These are phyloP conservation scores for Kazachstania bromeliacearum DNA, from an alignment of 805 yeast species.

Conservation along the genomic window DNA sequence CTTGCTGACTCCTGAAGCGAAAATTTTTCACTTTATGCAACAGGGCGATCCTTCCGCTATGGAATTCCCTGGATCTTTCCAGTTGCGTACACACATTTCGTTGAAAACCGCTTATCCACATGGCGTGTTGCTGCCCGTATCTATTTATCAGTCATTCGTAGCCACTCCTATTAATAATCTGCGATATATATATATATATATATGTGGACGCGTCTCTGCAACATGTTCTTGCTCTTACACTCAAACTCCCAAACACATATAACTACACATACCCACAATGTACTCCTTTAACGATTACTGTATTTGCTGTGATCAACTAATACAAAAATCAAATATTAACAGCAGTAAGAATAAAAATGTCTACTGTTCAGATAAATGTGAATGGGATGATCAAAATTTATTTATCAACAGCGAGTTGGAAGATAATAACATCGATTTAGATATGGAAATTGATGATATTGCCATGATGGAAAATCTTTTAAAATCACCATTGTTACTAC, in stretches of 20 bases:
- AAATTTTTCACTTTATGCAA: no score
- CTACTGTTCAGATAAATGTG: constrained; percentile 4
- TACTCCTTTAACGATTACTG: constrained; percentile 5
- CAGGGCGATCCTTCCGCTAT: no score
- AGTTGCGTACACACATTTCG: no score
- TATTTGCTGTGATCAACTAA: constrained; percentile 5
- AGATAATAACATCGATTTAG: not conserved
- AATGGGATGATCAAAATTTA: constrained; percentile 1
- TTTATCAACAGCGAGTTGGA: not conserved
- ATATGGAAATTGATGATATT: not conserved
- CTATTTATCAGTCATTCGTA: no score
- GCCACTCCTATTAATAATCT: no score
- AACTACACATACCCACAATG: not conserved
- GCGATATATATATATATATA: no score
- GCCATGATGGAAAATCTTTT: constrained; percentile 1
- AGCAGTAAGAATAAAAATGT: not conserved
- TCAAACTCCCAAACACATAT: no score
- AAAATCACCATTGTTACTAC: constrained; percentile 1
- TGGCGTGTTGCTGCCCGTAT: no score
- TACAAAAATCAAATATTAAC: not conserved
- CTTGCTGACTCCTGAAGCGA: no score
- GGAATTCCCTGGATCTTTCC: no score
- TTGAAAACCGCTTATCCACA: no score
- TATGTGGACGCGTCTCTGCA: not conserved
- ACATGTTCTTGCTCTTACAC: no score